Conservation (phyloP, 2,329 filamentous ascomycete genomes). For the Fusarium clavum region DNA sequence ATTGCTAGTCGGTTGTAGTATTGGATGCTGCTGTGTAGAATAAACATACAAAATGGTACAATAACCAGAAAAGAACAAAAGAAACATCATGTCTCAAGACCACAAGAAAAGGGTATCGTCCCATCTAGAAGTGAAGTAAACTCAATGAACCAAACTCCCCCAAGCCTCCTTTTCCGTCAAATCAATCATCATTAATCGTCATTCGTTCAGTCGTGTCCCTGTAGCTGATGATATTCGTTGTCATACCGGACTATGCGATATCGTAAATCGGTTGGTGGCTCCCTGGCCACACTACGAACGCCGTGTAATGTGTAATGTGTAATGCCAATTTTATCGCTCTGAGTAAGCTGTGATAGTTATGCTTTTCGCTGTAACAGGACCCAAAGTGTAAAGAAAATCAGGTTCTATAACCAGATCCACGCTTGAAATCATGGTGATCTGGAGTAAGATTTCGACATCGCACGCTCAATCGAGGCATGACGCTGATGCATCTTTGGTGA, state of each 20-base stretch:
- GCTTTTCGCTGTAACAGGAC: constrained; percentile 31
- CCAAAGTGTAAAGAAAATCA: constrained; percentile 38
- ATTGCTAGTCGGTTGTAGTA: constrained; percentile 8
- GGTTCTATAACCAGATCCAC: constrained; percentile 20
- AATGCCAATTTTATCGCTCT: constrained; percentile 34
- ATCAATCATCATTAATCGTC: constrained; percentile 45
- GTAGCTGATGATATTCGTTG: constrained; percentile 15
- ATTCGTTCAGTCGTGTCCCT: constrained; percentile 39
- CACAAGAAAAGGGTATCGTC: constrained; percentile 53
- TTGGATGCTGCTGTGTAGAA: not conserved
- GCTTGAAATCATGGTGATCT: constrained; percentile 47
- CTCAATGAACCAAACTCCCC: constrained; percentile 39
- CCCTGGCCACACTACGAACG: constrained; percentile 38
- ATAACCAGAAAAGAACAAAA: constrained; percentile 12
- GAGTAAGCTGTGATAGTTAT: constrained; percentile 36
- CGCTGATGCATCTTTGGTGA: constrained; percentile 71
- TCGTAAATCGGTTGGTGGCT: constrained; percentile 37
- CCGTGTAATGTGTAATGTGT: constrained; percentile 38
- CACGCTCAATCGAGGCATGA: constrained; percentile 70
- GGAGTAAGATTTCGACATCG: constrained; percentile 57
- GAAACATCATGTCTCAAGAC: constrained; percentile 35
- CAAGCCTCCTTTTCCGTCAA: constrained; percentile 24
- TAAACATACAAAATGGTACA: not conserved
- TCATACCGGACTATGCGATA: constrained; percentile 31
- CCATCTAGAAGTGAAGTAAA: constrained; percentile 51